Conservation (phyloP, 257 asterid species). For the Fraxinus excelsior region DNA sequence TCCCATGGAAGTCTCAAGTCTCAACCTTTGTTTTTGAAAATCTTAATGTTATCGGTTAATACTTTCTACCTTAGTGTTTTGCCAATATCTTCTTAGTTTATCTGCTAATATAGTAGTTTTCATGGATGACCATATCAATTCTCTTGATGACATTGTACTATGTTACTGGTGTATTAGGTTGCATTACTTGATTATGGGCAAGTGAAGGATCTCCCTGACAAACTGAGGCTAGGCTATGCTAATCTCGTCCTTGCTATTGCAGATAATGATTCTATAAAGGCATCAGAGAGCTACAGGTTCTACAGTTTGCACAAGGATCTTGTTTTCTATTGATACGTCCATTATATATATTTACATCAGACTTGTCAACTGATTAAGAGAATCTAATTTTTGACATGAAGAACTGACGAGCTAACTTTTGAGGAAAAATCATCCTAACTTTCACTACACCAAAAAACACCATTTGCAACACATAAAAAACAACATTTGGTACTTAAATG, state of each 20-base stretch:
- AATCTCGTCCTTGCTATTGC: conserved; percentile 87
- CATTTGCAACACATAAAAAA: no score
- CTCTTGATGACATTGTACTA: conserved; percentile 1
- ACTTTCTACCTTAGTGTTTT: conserved; percentile 17
- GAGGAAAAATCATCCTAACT: background rate
- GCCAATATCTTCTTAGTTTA: conserved; percentile 16
- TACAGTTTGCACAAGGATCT: conserved; percentile 19
- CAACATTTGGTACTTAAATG: no score
- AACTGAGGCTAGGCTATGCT: conserved; percentile 91
- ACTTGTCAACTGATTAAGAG: background rate
- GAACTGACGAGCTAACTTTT: background rate
- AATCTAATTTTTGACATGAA: background rate
- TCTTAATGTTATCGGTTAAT: background rate
- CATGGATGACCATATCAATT: background rate
- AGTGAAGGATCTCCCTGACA: conserved; percentile 97
- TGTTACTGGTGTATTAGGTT: conserved; percentile 50
- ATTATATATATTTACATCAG: background rate
- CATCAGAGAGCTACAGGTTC: conserved; percentile 88
- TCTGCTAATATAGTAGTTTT: conserved; percentile 12
- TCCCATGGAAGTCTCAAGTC: background rate
- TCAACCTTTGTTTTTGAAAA: background rate
- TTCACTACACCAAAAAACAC: no score
- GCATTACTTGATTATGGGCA: conserved; percentile 98
- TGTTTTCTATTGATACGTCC: background rate
- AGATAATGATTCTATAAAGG: conserved; percentile 74